These are phyloP conservation scores for Auricularia cornea DNA, from an alignment of 768 basidiomycete genomes.

Conservation along the genomic window DNA sequence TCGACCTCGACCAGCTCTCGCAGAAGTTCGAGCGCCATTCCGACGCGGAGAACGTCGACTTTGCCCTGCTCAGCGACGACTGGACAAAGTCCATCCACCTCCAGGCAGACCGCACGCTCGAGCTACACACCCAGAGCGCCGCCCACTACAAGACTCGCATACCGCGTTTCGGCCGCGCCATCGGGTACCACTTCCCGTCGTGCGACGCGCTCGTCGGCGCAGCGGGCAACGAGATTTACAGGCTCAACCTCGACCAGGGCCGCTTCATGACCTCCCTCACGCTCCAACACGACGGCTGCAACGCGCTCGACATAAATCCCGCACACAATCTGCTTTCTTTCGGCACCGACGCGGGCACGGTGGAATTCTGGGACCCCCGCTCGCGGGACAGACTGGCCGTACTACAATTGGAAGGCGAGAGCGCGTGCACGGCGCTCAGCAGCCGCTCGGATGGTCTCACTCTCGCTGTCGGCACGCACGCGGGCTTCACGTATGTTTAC, in stretches of 20 bases:
- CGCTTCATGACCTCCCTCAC: constrained; percentile 79
- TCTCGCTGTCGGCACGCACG: constrained; percentile 90
- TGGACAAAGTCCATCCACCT: constrained; percentile 99
- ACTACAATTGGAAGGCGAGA: constrained; percentile 35
- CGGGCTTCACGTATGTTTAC: constrained; percentile 90
- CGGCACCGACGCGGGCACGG: constrained; percentile 81
- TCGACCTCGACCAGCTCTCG: constrained; percentile 87
- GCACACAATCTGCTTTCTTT: constrained; percentile 86
- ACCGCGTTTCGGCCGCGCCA: constrained; percentile 85
- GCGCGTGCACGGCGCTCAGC: constrained; percentile 77
- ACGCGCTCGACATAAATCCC: constrained; percentile 85
- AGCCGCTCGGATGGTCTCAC: constrained; percentile 85
- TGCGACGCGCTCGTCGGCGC: constrained; percentile 85
- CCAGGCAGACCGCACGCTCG: constrained; percentile 90
- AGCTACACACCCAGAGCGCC: constrained; percentile 89
- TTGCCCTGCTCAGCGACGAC: constrained; percentile 93
- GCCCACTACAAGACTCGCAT: constrained; percentile 89
- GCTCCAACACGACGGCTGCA: constrained; percentile 74
- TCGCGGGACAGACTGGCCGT: constrained; percentile 68
- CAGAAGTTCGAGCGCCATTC: constrained; percentile 95
- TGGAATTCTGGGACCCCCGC: constrained; percentile 95
- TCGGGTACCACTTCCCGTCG: constrained; percentile 90
- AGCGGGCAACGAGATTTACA: constrained; percentile 80
- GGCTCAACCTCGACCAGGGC: constrained; percentile 93
- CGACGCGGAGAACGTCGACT: constrained; percentile 96